phyloP scores from a whole-genome alignment of 2,329 filamentous ascomycete species.

The Aspergillus hortae region DNA sequence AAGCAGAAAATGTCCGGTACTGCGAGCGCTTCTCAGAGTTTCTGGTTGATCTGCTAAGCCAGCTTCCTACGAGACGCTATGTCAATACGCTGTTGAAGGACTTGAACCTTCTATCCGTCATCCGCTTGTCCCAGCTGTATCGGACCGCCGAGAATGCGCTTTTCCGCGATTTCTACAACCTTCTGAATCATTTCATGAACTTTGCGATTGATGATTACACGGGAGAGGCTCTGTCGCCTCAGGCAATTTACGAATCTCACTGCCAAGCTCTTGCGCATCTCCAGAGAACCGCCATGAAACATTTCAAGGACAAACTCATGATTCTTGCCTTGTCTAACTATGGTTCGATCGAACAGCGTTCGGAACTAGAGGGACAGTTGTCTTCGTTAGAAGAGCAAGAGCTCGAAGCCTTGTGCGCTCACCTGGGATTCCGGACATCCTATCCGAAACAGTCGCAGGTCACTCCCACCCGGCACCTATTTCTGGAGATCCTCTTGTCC shows the following conservation, averaged over 20 bases:
- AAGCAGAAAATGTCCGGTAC: slow-evolving; percentile 66
- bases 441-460: slow-evolving; percentile 73
- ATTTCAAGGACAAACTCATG: slow-evolving; percentile 87
- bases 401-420: slow-evolving; percentile 62
- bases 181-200: slow-evolving; percentile 82
- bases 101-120: slow-evolving; percentile 73
- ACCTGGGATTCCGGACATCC: slow-evolving; percentile 73
- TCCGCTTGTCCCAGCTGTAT: slow-evolving; percentile 75
- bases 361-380: slow-evolving; percentile 74
- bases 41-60: slow-evolving; percentile 83
- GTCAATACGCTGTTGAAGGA: slow-evolving; percentile 86
- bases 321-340: slow-evolving; percentile 91
- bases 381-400: slow-evolving; percentile 71
- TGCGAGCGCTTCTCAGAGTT: slow-evolving; percentile 94
- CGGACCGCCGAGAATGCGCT: slow-evolving; percentile 70
- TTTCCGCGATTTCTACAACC: slow-evolving; percentile 71
- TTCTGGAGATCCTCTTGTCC: slow-evolving; percentile 66
- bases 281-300: slow-evolving; percentile 72
- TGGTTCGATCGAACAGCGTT: slow-evolving; percentile 74
- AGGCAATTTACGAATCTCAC: slow-evolving; percentile 75
- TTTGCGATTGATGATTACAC: slow-evolving; percentile 92
- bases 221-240: slow-evolving; percentile 67
- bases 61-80: slow-evolving; percentile 89
- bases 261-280: slow-evolving; percentile 72
- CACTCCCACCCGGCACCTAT: slow-evolving; percentile 52